Conservation (phyloP, 768 basidiomycete species). For the Mycena latifolia region DNA sequence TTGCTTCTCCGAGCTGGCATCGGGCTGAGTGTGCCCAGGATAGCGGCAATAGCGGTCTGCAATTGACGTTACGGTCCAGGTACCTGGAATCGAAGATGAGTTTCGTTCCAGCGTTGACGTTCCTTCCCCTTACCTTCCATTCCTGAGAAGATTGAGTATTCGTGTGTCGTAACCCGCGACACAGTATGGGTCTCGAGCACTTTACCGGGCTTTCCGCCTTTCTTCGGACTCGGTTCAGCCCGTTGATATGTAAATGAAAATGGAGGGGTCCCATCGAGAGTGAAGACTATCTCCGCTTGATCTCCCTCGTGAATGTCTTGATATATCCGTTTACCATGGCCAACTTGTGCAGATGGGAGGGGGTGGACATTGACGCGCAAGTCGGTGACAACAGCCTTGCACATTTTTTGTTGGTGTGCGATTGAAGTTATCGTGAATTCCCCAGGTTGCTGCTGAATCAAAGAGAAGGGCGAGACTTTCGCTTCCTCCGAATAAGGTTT, state of each 20-base stretch:
- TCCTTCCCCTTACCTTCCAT: conserved; percentile 74
- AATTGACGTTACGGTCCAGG: conserved; percentile 94
- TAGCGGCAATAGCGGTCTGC: conserved; percentile 93
- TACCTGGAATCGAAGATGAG: conserved; percentile 60
- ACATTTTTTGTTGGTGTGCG: conserved; percentile 93
- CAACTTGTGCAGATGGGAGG: conserved; percentile 90
- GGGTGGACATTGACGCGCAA: conserved; percentile 81
- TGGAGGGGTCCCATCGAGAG: conserved; percentile 90
- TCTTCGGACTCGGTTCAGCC: conserved; percentile 75
- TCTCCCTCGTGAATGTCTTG: conserved; percentile 70
- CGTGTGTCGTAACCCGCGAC: conserved; percentile 76
- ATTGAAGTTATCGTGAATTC: conserved; percentile 90
- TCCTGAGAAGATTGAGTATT: conserved; percentile 94
- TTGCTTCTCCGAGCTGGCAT: conserved; percentile 52
- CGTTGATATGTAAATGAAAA: conserved; percentile 97
- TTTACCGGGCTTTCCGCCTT: conserved; percentile 77
- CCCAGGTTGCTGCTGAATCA: conserved; percentile 85
- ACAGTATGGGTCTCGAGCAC: conserved; percentile 95
- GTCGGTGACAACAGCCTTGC: conserved; percentile 85
- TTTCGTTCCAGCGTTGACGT: conserved; percentile 2
- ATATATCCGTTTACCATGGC: conserved; percentile 82
- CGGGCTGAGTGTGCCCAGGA: conserved; percentile 74
- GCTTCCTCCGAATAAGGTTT: conserved; percentile 80
- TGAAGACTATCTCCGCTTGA: conserved; percentile 94
- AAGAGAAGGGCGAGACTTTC: conserved; percentile 86